These are phyloP conservation scores for Metarhizium album DNA, from an alignment of 2,329 filamentous ascomycete species.

Conservation along the genomic window DNA sequence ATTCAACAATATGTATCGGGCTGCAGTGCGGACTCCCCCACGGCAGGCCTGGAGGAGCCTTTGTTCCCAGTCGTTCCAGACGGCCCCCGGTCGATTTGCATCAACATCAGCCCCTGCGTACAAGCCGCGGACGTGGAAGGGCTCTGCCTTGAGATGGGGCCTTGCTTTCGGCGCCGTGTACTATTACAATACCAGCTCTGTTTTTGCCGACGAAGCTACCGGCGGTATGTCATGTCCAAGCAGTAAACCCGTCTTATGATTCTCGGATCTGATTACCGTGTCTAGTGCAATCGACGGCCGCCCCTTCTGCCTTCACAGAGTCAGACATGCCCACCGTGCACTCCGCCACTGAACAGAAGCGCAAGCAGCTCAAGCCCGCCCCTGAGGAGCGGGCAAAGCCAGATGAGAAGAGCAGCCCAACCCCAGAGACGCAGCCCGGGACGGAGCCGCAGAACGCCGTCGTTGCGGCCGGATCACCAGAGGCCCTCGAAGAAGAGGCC, in stretches of 20 bases:
- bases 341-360: conserved; percentile 54
- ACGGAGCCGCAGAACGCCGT: conserved; percentile 15
- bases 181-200: conserved; percentile 83
- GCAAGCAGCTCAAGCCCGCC: conserved; percentile 32
- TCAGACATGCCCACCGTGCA: conserved; percentile 54
- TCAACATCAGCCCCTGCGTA: conserved; percentile 44
- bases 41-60: conserved; percentile 31
- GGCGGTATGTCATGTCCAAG: conserved; percentile 53
- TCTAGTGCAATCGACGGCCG: conserved; percentile 21
- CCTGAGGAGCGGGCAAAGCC: conserved; percentile 14
- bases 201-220: conserved; percentile 74
- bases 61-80: conserved; percentile 27
- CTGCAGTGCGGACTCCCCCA: conserved; percentile 37
- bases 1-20: conserved; percentile 37
- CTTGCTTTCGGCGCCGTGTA: conserved; percentile 70
- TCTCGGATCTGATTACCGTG: neutral
- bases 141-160: conserved; percentile 60
- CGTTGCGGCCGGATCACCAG: conserved; percentile 27
- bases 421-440: conserved; percentile 15
- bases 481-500: conserved; percentile 66
- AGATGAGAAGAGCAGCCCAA: conserved; percentile 12
- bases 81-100: conserved; percentile 37
- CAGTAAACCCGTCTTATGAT: neutral
- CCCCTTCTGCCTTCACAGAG: conserved; percentile 43
- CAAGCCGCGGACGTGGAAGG: conserved; percentile 75